Conservation (phyloP, 768 basidiomycete species). For the Pisolithus albus region DNA sequence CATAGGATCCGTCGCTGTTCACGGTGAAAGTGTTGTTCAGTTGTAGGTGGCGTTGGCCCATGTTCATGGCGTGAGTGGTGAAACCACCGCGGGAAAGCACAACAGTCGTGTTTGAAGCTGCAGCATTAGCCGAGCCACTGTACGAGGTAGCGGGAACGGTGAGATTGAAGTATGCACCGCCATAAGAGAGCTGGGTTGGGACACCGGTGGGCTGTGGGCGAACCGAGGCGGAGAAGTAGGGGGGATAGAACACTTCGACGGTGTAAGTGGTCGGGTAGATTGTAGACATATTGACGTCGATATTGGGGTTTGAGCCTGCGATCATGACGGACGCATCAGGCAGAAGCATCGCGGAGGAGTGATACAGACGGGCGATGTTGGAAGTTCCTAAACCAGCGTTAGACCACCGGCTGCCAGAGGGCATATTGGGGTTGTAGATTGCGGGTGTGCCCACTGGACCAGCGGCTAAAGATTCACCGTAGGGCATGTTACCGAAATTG, state of each 20-base stretch:
- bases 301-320: constrained; percentile 90
- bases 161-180: constrained; percentile 75
- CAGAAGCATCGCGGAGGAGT: constrained; percentile 83
- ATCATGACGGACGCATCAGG: constrained; percentile 82
- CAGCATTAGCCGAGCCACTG: constrained; percentile 55
- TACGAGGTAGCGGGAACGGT: constrained; percentile 63
- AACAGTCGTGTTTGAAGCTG: constrained; percentile 69
- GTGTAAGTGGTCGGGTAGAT: constrained; percentile 71
- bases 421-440: constrained; percentile 72
- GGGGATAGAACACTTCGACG: constrained; percentile 87
- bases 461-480: constrained; percentile 65
- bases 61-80: constrained; percentile 83
- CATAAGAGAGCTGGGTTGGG: constrained; percentile 75
- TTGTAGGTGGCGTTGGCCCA: constrained; percentile 77
- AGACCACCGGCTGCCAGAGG: constrained; percentile 73
- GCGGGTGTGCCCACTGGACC: constrained; percentile 76
- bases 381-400: constrained; percentile 55
- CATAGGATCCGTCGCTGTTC: constrained; percentile 67
- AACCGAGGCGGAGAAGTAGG: constrained; percentile 65
- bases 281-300: constrained; percentile 62
- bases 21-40: constrained; percentile 83
- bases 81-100: constrained; percentile 77
- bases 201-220: constrained; percentile 68
- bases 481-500: constrained; percentile 52
- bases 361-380: constrained; percentile 77